Conservation (phyloP, 2,329 filamentous ascomycete species). For the Botrytis paeoniae region DNA sequence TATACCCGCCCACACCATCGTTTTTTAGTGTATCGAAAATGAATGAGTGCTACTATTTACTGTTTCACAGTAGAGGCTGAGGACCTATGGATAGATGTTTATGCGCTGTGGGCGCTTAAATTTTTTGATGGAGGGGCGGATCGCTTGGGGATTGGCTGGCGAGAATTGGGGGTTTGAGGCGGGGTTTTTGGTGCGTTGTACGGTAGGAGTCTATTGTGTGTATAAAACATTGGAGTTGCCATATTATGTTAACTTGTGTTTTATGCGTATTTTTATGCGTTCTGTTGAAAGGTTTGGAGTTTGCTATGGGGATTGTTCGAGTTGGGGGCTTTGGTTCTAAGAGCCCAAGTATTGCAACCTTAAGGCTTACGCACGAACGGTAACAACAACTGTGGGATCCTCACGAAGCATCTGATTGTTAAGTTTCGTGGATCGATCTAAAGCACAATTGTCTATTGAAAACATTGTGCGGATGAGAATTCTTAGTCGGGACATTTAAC, state of each 20-base stretch:
- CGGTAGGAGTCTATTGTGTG: background rate
- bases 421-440: background rate
- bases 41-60: background rate
- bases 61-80: background rate
- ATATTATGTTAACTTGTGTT: background rate
- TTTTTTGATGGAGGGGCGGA: background rate
- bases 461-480: background rate
- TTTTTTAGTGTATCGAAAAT: conserved; percentile 1
- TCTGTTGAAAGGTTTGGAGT: background rate
- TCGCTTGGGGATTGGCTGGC: background rate
- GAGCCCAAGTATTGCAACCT: background rate
- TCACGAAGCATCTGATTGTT: background rate
- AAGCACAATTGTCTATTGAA: background rate
- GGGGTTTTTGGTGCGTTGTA: background rate
- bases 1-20: conserved; percentile 1
- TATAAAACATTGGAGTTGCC: background rate
- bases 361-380: background rate
- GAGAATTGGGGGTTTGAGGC: background rate
- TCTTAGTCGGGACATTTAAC: background rate
- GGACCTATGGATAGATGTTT: background rate
- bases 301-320: background rate
- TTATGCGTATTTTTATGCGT: background rate
- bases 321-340: background rate
- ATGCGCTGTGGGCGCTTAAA: conserved; percentile 12
- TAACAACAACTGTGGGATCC: background rate